Percentiles rank a stretch among this genome's conserved stretches.
Conservation (phyloP, 75 land plant species). For the Gnetum montanum region DNA sequence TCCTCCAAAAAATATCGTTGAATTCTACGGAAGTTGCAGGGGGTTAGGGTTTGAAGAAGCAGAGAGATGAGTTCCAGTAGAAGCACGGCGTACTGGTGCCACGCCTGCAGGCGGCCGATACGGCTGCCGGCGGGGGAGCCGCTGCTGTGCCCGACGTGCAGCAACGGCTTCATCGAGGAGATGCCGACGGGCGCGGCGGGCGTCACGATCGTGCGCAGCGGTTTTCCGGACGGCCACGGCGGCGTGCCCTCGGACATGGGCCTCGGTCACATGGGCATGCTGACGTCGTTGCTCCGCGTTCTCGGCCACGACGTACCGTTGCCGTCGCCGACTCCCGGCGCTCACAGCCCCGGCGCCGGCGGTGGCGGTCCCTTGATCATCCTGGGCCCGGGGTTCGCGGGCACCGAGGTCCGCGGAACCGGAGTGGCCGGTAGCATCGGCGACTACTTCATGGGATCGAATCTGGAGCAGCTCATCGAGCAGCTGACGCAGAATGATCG, state of each 20-base stretch:
- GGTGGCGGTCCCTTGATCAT: conserved; percentile 18
- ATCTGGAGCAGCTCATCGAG: conserved; percentile 41
- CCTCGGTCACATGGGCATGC: not conserved
- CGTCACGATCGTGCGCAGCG: not conserved
- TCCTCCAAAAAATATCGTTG: too few species aligned
- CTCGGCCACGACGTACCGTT: not conserved
- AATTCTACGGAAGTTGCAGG: too few species aligned
- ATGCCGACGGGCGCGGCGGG: not conserved
- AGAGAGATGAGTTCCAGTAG: conserved; percentile 3
- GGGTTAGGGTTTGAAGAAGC: too few species aligned
- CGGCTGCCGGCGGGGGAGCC: not conserved
- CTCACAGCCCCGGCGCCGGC: not conserved
- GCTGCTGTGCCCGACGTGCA: not conserved
- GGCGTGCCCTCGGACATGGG: not conserved
- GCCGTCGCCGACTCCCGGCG: not conserved
- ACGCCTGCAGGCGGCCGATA: not conserved
- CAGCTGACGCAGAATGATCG: conserved; percentile 31
- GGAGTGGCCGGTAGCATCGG: conserved; percentile 13
- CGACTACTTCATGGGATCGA: conserved; percentile 35
- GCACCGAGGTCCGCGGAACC: conserved; percentile 18
- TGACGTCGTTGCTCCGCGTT: not conserved
- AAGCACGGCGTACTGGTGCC: conserved; percentile 5
- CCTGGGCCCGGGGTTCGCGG: conserved; percentile 16
- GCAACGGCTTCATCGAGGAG: not conserved
- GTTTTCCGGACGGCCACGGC: not conserved